Evolutionary conservation across 345 rosid species (phyloP), one percentile per base, ranked within the genome.

Genomic region (Brassica carinata): DNA sequence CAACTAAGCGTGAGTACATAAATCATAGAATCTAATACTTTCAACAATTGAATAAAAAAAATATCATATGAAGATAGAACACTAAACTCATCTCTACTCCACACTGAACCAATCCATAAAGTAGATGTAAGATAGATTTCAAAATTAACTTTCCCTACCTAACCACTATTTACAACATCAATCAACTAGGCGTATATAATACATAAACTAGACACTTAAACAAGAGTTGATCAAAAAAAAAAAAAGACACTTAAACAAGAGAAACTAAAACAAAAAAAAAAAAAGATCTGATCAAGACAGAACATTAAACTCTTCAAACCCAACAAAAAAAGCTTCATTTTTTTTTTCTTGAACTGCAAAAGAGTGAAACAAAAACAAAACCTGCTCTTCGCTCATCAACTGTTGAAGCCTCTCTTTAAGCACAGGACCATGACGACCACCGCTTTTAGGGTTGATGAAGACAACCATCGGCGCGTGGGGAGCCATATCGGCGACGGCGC

Each of bases 381-480:
- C 99, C 93, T 96, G 97, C 70, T 96, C 98, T 38, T 87, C 85
- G 38, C 92, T 90, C 86, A 96, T 91, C 64, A 96, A 83, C 74
- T 90, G 88, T 83, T 87, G 89, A 36, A 96, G 92, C 72, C 97
- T 87, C 70, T 81, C 85, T 85, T 87, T 91, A 67, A 96, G 96
- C 64, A 87, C 91, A 6, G 95, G 97, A 0, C 97, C 98, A 45
- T 88, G 85, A 13, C 97, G 88, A 58, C 99, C 98, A 26, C 99
- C 99, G 64, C 98, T 91, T 13, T 82, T 86, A 26, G 97, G 84
- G 73, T 96, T 96, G 62, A 96, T 85, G 23, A 96, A 96, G 2
- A 96, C 94, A 15, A 92, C 86, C 87, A 96, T 73, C 1, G 98
- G 99, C 0, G 92, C 83, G 33, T 87, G 92, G 13, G 98, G 96